Evolutionary conservation across 805 yeast genomes (phyloP), one percentile per base, ranked within the genome.

Genomic region (Nakazawaea peltata): DNA sequence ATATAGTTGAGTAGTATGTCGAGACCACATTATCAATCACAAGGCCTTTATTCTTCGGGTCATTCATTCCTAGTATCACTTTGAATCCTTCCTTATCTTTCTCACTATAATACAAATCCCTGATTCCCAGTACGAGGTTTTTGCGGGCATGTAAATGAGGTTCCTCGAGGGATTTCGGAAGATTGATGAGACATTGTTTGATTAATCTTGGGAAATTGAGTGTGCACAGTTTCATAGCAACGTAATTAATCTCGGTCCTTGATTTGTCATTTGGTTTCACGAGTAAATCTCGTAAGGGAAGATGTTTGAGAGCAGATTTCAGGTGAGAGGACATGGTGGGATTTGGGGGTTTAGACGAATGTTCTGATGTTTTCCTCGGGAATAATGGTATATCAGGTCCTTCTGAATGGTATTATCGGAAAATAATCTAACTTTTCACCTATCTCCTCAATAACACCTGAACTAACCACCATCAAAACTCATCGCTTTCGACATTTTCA

Each of bases 131-230:
- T n/a, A 33, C 17, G 8, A 37, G 32, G 13, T 30, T 26, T 12
- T 10, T 18, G 9, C 31, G 25, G 6, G 16, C 14, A 3, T 24
- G 28, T 8, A 28, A 19, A 1, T 21, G 13, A 3, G 18, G 15
- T 17, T 37, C 41, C 19, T 32, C 26, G n/a, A 37, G 24, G 6
- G 41, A 33, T 29, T 27, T 15, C 8, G 41, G 41, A 4, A 37
- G 16, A 25, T 37, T 21, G 4, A 37, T 15, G 31, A 37, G 30
- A 9, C 26, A 24, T 22, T 34, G 21, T 16, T 33, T 37, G n/a
- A 37, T 30, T 32, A 37, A 16, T 15, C 34, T 13, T 17, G 41
- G 41, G 25, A 37, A 33, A 22, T 37, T 37, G 16, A 32, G 13
- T 3, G 25, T 18, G 8, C 23, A 27, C 41, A 33, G 37, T 18